Evolutionary conservation across 805 yeast species (phyloP), one percentile per base, ranked within the genome.

Genomic region (Tetrapisispora fleetii): DNA sequence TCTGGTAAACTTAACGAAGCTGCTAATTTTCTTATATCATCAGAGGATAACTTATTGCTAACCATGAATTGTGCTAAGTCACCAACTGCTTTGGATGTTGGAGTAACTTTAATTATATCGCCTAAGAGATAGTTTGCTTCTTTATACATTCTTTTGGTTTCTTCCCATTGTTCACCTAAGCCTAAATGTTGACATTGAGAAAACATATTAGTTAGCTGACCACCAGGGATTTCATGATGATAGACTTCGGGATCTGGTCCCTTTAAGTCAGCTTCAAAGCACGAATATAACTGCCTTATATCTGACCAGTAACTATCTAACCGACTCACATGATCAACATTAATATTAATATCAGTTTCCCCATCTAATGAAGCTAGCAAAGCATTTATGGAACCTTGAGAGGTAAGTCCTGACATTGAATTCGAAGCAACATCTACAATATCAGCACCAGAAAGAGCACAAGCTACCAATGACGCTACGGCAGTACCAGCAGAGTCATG

Each of bases 401-500:
- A 89, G 17, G 98, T 91, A 82, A 91, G 76, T 60, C 98, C 98
- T 50, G 96, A 89, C 86, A 91, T 83, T 30, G 96, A 87, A 77
- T 91, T 91, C 50, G 95, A 79, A 10, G 97, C 97, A 59, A 88
- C 93, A 67, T 91, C 99, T 58, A 91, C 96, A 50, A 85, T 93
- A 72, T 91, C 98, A 38, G 97, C 98, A 59, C 99, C 99, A 37
- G 96, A 95, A 57, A 73, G 68, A 18, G 96, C 96, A 67, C 88
- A 82, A 4, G 93, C 95, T 58, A 82, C 83, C 95, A 90, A 89
- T 35, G 95, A 83, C 37, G 96, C 89, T 56, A 91, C 96, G 71
- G 95, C 99, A 49, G 98, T 91, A 73, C 98, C 99, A 28, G 99
- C 98, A 53, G 97, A 89, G 71, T 91, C 99, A 70, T 91, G 99